Evolutionary conservation across 2,329 filamentous ascomycete species (phyloP).

Genomic region (Thelonectria rubi): DNA sequence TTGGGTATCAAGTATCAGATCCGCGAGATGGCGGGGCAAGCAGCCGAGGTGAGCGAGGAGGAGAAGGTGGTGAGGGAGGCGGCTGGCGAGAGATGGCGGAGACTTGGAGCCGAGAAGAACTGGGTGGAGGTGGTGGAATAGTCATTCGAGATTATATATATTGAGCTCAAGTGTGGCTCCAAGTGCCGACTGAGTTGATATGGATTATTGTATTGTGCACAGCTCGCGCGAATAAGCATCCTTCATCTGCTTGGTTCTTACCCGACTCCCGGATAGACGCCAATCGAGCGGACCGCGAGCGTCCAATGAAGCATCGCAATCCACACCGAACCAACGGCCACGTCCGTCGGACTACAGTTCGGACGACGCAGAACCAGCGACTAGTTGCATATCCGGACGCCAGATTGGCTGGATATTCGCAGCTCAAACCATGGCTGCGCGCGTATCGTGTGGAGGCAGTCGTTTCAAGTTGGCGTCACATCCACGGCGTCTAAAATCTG

Average conservation of each 20-base stretch:
- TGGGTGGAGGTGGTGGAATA: constrained; percentile 51
- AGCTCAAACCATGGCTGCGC: not conserved
- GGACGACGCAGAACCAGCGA: not conserved
- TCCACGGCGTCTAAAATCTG: not conserved
- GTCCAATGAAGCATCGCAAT: not conserved
- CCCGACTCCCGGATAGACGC: too few species aligned
- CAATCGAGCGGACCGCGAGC: too few species aligned
- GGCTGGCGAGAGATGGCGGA: constrained; percentile 59
- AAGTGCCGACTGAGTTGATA: too few species aligned
- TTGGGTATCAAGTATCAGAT: constrained; percentile 62
- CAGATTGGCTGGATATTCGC: not conserved
- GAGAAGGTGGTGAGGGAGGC: constrained; percentile 62
- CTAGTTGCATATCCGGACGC: not conserved
- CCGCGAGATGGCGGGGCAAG: constrained; percentile 62
- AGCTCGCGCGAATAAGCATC: too few species aligned
- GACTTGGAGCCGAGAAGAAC: constrained; percentile 61
- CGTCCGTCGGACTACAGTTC: not conserved
- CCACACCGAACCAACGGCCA: too few species aligned
- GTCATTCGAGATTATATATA: constrained; percentile 18
- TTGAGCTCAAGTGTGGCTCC: too few species aligned
- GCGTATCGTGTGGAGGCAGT: not conserved
- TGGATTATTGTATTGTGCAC: not conserved
- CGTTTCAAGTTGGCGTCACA: constrained; percentile 6
- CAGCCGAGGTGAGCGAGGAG: constrained; percentile 60
- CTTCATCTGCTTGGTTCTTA: too few species aligned